Percentiles rank a stretch among this genome's conserved stretches.
phyloP scores from a whole-genome alignment of 1,284 basidiomycete species.

The Amylostereum chailletii region DNA sequence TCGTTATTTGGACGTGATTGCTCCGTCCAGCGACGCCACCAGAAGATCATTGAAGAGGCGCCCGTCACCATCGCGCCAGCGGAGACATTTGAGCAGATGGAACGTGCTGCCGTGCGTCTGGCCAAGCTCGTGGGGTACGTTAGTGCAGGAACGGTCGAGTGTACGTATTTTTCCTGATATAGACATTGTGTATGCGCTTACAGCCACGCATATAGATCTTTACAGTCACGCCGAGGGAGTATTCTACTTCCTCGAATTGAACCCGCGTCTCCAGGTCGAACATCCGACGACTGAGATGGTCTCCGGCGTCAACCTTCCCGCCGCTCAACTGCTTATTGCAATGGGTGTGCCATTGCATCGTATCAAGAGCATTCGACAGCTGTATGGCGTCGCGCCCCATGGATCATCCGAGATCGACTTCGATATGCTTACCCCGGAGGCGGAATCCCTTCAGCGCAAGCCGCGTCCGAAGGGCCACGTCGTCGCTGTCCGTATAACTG shows the following conservation, averaged over 20 bases:
- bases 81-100: slow-evolving; percentile 93
- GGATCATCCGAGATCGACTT: slow-evolving; percentile 93
- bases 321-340: slow-evolving; percentile 94
- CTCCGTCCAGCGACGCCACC: slow-evolving; percentile 98
- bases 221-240: slow-evolving; percentile 92
- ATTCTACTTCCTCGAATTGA: slow-evolving; percentile 98
- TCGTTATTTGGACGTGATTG: slow-evolving; percentile 99
- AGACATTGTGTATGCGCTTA: too few relatives aligned
- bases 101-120: slow-evolving; percentile 94
- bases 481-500: slow-evolving; percentile 98
- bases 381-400: slow-evolving; percentile 91
- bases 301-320: slow-evolving; percentile 95
- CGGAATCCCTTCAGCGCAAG: slow-evolving; percentile 85
- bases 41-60: slow-evolving; percentile 99
- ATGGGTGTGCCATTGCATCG: slow-evolving; percentile 98
- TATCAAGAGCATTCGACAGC: slow-evolving; percentile 91
- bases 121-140: slow-evolving; percentile 99
- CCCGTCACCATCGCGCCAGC: slow-evolving; percentile 95
- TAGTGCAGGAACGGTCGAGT: slow-evolving; percentile 98
- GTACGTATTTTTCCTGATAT: slow-evolving; percentile 32
- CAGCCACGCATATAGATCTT: slow-evolving; percentile 50
- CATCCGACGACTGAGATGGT: slow-evolving; percentile 99
- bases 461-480: slow-evolving; percentile 97
- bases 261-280: slow-evolving; percentile 99
- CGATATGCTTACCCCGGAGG: slow-evolving; percentile 85